These are phyloP conservation scores for Populus hybrid DNA, from an alignment of 441 rosid species.

Conservation along the genomic window DNA sequence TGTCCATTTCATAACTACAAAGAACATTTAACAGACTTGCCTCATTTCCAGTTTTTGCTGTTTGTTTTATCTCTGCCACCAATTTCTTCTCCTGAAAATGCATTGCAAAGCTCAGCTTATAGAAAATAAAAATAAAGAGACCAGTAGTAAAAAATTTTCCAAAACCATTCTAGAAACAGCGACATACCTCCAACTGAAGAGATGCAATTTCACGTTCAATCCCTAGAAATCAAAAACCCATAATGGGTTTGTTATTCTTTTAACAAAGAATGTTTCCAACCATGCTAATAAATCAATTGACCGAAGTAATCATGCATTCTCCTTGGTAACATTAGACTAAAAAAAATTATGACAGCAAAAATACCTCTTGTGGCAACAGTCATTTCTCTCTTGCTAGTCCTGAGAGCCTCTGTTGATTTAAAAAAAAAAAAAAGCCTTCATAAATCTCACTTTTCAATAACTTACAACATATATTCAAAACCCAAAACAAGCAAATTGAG, in stretches of 20 bases:
- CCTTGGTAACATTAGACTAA: no score
- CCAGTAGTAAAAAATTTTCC: neutral
- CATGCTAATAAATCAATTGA: neutral
- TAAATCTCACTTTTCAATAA: neutral
- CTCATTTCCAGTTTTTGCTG: slow-evolving; percentile 97
- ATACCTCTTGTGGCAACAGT: slow-evolving; percentile 87
- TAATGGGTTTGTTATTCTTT: neutral
- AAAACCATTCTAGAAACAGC: neutral
- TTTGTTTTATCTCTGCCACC: slow-evolving; percentile 95
- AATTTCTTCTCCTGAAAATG: slow-evolving; percentile 72
- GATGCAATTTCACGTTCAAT: slow-evolving; percentile 93
- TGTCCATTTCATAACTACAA: neutral
- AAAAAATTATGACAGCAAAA: neutral
- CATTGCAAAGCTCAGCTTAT: slow-evolving; percentile 4
- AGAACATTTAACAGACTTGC: slow-evolving; percentile 32
- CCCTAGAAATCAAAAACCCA: slow-evolving; percentile 34
- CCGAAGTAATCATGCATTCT: neutral
- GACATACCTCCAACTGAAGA: slow-evolving; percentile 79
- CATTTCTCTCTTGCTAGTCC: slow-evolving; percentile 91
- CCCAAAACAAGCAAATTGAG: neutral
- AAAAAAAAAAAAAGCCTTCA: neutral
- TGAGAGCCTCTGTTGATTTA: slow-evolving; percentile 60
- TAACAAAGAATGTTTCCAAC: neutral
- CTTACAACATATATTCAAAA: no score
- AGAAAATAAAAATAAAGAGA: neutral